These are phyloP conservation scores for Phylloporus sp. DNA, from an alignment of 768 basidiomycete species.

Conservation along the genomic window DNA sequence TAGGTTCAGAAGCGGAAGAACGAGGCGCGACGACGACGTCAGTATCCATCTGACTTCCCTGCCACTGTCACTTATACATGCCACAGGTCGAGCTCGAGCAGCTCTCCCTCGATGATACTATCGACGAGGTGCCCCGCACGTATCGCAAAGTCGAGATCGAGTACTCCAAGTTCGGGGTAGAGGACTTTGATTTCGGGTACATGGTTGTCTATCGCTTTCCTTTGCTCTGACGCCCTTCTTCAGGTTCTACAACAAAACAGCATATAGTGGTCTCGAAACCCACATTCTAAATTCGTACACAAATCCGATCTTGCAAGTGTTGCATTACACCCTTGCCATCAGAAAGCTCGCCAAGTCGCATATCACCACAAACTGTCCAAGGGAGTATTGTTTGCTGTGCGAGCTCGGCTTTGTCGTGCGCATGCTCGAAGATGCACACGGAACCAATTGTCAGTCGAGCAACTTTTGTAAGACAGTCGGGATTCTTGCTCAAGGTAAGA, in stretches of 20 bases:
- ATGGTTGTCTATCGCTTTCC: constrained; percentile 12
- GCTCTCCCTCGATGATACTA: constrained; percentile 46
- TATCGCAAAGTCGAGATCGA: constrained; percentile 96
- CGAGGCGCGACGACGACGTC: constrained; percentile 42
- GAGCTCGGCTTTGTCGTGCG: constrained; percentile 91
- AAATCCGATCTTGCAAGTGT: constrained; percentile 83
- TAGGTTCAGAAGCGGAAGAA: constrained; percentile 84
- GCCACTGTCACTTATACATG: constrained; percentile 4
- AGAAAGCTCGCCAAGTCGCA: constrained; percentile 85
- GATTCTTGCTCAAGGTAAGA: constrained; percentile 76
- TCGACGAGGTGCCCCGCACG: constrained; percentile 64
- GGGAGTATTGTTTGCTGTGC: constrained; percentile 91
- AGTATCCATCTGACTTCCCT: constrained; percentile 1
- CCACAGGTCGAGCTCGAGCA: constrained; percentile 49
- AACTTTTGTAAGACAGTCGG: constrained; percentile 96
- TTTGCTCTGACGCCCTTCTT: neutral
- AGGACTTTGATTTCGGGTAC: constrained; percentile 97
- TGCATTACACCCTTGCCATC: constrained; percentile 79
- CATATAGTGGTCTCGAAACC: constrained; percentile 89
- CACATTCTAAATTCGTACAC: constrained; percentile 98
- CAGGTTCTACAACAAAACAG: constrained; percentile 92
- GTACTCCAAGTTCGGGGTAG: constrained; percentile 97
- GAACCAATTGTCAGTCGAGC: constrained; percentile 92
- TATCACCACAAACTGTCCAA: constrained; percentile 79
- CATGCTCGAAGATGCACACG: constrained; percentile 94